phyloP scores from a whole-genome alignment of 306 rosid genomes.

The Nissolia schottii region DNA sequence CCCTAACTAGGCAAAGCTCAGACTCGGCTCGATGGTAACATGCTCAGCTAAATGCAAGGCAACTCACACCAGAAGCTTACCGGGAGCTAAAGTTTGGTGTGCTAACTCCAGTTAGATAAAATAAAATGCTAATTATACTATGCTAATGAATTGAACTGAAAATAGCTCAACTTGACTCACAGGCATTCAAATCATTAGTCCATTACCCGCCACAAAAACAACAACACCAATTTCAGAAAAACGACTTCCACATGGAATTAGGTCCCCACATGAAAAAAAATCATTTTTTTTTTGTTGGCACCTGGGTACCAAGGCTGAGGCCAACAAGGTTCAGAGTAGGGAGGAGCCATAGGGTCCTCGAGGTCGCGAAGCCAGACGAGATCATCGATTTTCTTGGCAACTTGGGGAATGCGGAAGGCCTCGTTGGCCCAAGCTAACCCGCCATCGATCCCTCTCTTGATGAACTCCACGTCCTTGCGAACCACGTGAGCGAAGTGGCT shows the following conservation, averaged over 20 bases:
- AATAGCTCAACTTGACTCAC: neutral
- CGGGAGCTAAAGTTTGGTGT: neutral
- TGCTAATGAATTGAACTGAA: neutral
- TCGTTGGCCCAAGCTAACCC: conserved; percentile 69
- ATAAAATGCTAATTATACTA: neutral
- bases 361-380: conserved; percentile 74
- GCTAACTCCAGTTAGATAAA: neutral
- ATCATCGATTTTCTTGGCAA: conserved; percentile 56
- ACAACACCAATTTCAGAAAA: conserved; percentile 8
- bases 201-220: neutral
- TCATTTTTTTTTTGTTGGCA: neutral
- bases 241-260: neutral
- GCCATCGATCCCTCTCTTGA: conserved; percentile 47
- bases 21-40: neutral
- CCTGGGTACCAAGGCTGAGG: conserved; percentile 93
- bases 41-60: neutral
- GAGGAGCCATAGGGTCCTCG: conserved; percentile 63
- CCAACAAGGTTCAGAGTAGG: conserved; percentile 46
- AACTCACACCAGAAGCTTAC: neutral
- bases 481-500: conserved; percentile 56
- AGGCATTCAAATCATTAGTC: neutral
- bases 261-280: neutral
- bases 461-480: conserved; percentile 66
- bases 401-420: conserved; percentile 56
- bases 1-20: neutral